Evolutionary conservation across 495 filamentous ascomycete species (phyloP), one percentile per base, ranked within the genome.

Genomic region (Penicillium atrosanguineum): DNA sequence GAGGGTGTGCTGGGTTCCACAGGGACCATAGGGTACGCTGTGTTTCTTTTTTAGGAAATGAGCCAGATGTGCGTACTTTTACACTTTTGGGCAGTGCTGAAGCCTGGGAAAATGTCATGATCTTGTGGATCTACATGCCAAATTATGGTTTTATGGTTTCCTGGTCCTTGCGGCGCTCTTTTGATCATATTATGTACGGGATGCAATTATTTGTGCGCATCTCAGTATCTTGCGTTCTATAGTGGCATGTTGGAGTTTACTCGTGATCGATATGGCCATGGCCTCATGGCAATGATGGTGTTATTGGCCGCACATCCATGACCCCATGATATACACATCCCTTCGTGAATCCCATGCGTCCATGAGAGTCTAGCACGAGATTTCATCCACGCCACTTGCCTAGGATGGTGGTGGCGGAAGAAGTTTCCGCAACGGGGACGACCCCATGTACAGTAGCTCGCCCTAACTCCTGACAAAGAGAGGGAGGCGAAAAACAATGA

Each of bases 91-190:
- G 29, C 16, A 4, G 19, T 8, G 15, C 14, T 25, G 2, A 3
- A 14, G 1, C 1, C 9, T 9, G 16, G 38, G 19, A 28, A 48
- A 19, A 28, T 25, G 25, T 25, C 39, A 34, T 23, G 16, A 25
- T 20, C 8, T 18, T 21, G 6, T 29, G 15, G 43, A 34, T 52
- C 21, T 25, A 44, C 47, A 44, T 38, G 31, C 26, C 8, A 12
- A 41, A 55, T 47, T 41, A 39, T 60, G 40, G 36, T 4, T 34
- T 9, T 12, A 12, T 31, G 28, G 28, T n/a, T n/a, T 31, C 28
- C n/a, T 48, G 44, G 39, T 55, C 63, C 63, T 66, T 63, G 57
- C 57, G 44, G 62, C 48, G 19, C 14, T 31, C 36, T 19, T n/a
- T 6, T 34, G 16, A 54, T 56, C 21, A 65, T 59, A 46, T 40